These are phyloP conservation scores for Berberis vulgaris DNA, from an alignment of 164 flowering plant genomes.

Conservation along the genomic window DNA sequence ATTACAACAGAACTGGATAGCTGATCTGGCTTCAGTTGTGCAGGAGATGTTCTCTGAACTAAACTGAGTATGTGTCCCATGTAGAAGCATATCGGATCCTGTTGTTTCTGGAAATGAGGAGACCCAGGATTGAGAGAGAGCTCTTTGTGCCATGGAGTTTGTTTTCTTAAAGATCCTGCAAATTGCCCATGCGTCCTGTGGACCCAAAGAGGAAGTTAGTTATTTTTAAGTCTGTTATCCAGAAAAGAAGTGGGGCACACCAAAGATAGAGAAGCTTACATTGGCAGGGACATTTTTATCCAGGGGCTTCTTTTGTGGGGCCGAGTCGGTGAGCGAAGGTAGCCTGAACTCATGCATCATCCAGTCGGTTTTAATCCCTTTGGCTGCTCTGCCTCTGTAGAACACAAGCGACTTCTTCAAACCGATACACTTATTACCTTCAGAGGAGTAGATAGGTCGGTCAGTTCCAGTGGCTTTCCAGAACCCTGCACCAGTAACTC, in stretches of 20 bases:
- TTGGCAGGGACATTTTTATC: slow-evolving; percentile 53
- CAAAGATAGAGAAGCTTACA: slow-evolving; percentile 25
- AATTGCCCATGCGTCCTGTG: slow-evolving; percentile 97
- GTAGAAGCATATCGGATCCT: slow-evolving; percentile 21
- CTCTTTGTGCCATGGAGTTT: slow-evolving; percentile 69
- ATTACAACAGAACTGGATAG: slow-evolving; percentile 23
- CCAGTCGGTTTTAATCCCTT: slow-evolving; percentile 95
- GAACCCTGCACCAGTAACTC: slow-evolving; percentile 91
- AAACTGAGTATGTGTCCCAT: slow-evolving; percentile 27
- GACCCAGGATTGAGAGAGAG: slow-evolving; percentile 76
- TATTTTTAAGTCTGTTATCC: neutral
- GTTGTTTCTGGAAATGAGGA: slow-evolving; percentile 29
- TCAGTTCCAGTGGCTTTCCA: slow-evolving; percentile 99
- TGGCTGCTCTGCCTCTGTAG: slow-evolving; percentile 94
- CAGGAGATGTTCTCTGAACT: slow-evolving; percentile 44
- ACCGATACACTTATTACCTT: slow-evolving; percentile 81
- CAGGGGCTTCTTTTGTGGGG: slow-evolving; percentile 32
- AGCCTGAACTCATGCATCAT: slow-evolving; percentile 99
- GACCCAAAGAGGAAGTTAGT: neutral
- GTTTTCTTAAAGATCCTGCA: slow-evolving; percentile 96
- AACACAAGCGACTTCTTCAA: slow-evolving; percentile 94
- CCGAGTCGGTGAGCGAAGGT: slow-evolving; percentile 47
- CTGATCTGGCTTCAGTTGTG: slow-evolving; percentile 36
- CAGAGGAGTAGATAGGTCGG: slow-evolving; percentile 78
- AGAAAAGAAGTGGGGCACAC: neutral